These are phyloP conservation scores for Coniochaeta ligniaria DNA, from an alignment of 2,329 filamentous ascomycete genomes.

Conservation along the genomic window DNA sequence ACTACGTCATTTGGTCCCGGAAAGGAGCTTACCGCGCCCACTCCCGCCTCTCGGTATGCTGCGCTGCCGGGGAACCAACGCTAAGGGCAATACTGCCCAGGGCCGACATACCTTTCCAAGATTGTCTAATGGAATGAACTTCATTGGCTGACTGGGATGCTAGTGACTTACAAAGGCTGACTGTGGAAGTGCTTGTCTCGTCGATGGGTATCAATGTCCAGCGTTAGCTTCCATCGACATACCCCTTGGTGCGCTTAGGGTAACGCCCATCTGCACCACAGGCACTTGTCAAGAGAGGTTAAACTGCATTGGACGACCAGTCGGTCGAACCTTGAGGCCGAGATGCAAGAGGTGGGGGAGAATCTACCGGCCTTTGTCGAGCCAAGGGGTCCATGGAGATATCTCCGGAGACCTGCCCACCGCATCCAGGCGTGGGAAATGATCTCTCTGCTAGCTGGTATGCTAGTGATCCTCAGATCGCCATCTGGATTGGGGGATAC, in stretches of 20 bases:
- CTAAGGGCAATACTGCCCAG: background rate
- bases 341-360: background rate
- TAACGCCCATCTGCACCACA: background rate
- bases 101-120: background rate
- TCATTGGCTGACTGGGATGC: background rate
- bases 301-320: background rate
- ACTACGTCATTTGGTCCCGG: background rate
- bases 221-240: background rate
- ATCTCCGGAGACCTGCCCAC: background rate
- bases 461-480: background rate
- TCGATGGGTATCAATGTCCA: background rate
- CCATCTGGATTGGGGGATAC: background rate
- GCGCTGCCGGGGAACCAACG: background rate
- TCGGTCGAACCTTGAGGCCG: background rate
- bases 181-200: background rate
- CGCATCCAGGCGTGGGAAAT: background rate
- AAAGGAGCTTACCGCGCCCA: background rate
- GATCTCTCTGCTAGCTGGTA: background rate
- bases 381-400: background rate
- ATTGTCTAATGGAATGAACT: background rate
- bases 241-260: background rate
- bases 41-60: background rate
- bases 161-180: background rate
- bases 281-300: background rate
- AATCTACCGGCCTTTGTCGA: background rate